Evolutionary conservation across 2,329 filamentous ascomycete species (phyloP).

Genomic region (Colletotrichum endophyticum): DNA sequence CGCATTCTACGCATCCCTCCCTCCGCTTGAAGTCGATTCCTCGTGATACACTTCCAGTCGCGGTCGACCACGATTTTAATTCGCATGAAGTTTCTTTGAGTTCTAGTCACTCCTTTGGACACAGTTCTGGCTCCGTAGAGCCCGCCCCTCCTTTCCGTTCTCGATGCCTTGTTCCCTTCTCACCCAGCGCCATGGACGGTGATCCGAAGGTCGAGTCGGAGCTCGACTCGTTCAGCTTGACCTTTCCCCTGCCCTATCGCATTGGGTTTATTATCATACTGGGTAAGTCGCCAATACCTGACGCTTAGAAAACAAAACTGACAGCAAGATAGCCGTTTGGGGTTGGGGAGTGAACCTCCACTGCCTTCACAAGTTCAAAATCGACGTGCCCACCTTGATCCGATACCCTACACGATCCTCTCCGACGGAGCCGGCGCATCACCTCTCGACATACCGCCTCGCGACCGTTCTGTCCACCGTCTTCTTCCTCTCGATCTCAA

Average conservation of each 20-base stretch:
- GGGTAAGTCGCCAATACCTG: slow-evolving; percentile 57
- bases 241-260: slow-evolving; percentile 88
- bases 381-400: slow-evolving; percentile 87
- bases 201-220: slow-evolving; percentile 72
- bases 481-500: slow-evolving; percentile 71
- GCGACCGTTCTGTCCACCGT: slow-evolving; percentile 77
- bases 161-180: slow-evolving; percentile 15
- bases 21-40: not conserved
- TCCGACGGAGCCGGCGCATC: slow-evolving; percentile 73
- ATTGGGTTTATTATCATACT: slow-evolving; percentile 85
- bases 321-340: slow-evolving; percentile 74
- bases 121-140: not conserved
- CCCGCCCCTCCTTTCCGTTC: slow-evolving; percentile 4
- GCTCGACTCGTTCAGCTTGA: slow-evolving; percentile 86
- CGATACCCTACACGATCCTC: slow-evolving; percentile 81
- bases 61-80: not conserved
- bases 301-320: not conserved
- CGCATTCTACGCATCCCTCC: not conserved
- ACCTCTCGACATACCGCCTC: slow-evolving; percentile 85
- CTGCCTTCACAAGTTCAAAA: slow-evolving; percentile 78
- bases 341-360: slow-evolving; percentile 94
- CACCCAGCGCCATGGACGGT: slow-evolving; percentile 65
- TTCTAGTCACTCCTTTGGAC: slow-evolving; percentile 13
- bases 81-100: not conserved
- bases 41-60: not conserved